These are phyloP conservation scores for Dimocarpus longan DNA, from an alignment of 345 rosid species.

Conservation along the genomic window DNA sequence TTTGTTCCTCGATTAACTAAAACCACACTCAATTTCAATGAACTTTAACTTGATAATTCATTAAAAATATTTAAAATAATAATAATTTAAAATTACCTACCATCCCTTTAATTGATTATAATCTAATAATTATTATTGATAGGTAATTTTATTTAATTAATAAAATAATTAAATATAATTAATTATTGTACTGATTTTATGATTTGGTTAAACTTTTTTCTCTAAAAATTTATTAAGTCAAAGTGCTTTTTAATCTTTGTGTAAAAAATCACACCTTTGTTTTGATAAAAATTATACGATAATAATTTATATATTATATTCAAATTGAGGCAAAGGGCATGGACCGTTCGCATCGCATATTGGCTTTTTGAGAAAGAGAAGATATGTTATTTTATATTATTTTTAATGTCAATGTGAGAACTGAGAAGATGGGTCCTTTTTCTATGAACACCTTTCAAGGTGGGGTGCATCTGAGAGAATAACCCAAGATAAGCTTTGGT, in stretches of 20 bases:
- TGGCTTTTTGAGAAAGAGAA: not conserved
- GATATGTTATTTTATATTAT: constrained; percentile 5
- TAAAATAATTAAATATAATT: too few relatives aligned
- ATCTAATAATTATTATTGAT: too few relatives aligned
- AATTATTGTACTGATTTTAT: too few relatives aligned
- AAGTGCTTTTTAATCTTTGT: too few relatives aligned
- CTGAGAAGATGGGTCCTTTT: not conserved
- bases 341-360: not conserved
- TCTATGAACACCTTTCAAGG: constrained; percentile 36
- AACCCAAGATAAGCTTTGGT: constrained; percentile 48
- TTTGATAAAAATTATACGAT: not conserved
- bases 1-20: not conserved
- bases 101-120: too few relatives aligned
- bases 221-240: too few relatives aligned
- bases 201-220: too few relatives aligned
- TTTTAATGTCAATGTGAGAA: not conserved
- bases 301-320: not conserved
- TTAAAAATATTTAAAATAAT: not conserved
- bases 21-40: not conserved
- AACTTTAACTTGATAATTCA: not conserved
- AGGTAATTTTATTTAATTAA: too few relatives aligned
- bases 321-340: not conserved
- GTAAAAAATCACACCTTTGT: not conserved
- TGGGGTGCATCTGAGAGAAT: constrained; percentile 38
- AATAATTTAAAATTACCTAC: too few relatives aligned